Evolutionary conservation across 225 moss, liverwort and hornwort species (phyloP).

Genomic region (Ulota crispa): DNA sequence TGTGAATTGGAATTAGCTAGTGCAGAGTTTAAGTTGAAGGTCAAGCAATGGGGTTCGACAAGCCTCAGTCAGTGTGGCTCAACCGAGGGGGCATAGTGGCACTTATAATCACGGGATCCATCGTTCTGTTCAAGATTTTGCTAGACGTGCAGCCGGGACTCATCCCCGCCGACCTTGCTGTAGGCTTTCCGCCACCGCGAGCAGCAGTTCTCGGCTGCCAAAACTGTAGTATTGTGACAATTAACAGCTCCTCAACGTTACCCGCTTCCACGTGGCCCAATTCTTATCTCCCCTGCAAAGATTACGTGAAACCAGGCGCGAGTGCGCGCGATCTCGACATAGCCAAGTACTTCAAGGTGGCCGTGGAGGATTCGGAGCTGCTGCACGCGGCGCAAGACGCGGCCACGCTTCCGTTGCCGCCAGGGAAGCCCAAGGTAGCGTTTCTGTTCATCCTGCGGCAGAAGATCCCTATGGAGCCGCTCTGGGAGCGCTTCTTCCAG

Average conservation of each 20-base stretch:
- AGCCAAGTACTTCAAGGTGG: conserved; percentile 26
- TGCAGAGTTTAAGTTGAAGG: no score
- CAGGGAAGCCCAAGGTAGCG: conserved; percentile 27
- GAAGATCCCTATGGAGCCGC: conserved; percentile 36
- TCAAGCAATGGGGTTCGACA: conserved; percentile 23
- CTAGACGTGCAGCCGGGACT: conserved; percentile 32
- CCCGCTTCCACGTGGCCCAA: background rate
- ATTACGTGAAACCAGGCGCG: conserved; percentile 34
- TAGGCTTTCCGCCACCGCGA: background rate
- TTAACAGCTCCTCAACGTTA: background rate
- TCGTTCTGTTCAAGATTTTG: conserved; percentile 28
- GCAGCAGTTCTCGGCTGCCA: background rate
- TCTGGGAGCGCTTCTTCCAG: conserved; percentile 60
- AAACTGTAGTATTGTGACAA: background rate
- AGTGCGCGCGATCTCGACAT: conserved; percentile 32
- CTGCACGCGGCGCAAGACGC: conserved; percentile 62
- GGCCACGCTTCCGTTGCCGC: conserved; percentile 18
- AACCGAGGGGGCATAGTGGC: conserved; percentile 14
- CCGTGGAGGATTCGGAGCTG: conserved; percentile 53
- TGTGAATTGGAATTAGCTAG: background rate
- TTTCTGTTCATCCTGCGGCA: conserved; percentile 46
- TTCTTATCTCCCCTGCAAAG: conserved; percentile 35
- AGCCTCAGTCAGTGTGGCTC: conserved; percentile 29
- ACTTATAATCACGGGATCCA: background rate
- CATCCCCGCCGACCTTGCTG: conserved; percentile 13